phyloP scores from a whole-genome alignment of 2,329 filamentous ascomycete species.

The Aspergillus pseudoviridinutans region DNA sequence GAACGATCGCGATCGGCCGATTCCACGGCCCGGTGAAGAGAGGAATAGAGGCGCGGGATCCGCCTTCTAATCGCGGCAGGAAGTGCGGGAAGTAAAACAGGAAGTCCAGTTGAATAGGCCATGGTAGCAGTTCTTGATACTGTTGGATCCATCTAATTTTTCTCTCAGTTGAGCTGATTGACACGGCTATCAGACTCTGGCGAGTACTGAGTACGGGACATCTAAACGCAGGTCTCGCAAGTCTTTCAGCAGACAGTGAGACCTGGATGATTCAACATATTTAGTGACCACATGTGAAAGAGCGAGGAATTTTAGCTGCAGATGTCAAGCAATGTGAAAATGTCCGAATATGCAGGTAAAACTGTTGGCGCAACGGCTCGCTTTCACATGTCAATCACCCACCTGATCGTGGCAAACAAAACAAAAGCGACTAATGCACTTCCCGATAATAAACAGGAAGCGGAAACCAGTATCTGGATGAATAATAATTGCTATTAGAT shows the following conservation, averaged over 20 bases:
- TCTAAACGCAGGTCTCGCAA: background rate
- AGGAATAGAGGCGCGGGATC: conserved; percentile 21
- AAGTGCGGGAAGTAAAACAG: conserved; percentile 16
- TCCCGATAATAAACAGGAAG: background rate
- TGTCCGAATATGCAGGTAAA: background rate
- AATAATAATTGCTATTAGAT: background rate
- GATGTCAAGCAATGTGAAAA: background rate
- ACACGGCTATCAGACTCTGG: background rate
- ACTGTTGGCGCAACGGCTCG: background rate
- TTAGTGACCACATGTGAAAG: background rate
- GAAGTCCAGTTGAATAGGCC: conserved; percentile 16
- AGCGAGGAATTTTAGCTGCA: background rate
- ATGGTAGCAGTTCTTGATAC: conserved; percentile 8
- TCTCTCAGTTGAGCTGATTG: background rate
- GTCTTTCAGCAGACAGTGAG: background rate
- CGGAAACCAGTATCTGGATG: background rate
- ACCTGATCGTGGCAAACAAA: background rate
- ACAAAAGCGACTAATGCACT: background rate
- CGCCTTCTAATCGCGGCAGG: conserved; percentile 27
- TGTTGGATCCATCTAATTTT: conserved; percentile 1
- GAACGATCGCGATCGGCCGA: background rate
- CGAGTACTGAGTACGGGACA: background rate
- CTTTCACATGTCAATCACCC: background rate
- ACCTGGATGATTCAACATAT: background rate
- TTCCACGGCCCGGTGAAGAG: conserved; percentile 5